Percentiles rank a stretch among this genome's conserved stretches.
Evolutionary conservation across 345 rosid species (phyloP).

Genomic region (Abelmoschus esculentus): DNA sequence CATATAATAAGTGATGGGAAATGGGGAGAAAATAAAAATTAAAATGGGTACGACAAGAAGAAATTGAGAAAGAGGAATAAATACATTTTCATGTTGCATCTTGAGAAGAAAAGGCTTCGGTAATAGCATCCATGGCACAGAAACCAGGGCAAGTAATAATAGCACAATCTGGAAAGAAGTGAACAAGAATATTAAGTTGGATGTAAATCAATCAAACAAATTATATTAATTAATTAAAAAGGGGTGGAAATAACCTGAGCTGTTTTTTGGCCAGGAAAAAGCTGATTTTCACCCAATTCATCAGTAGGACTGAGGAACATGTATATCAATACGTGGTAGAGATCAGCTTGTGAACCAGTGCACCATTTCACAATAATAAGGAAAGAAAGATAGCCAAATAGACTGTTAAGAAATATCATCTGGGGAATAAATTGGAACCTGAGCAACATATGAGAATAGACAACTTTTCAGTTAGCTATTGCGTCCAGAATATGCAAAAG

Average conservation of each 20-base stretch:
- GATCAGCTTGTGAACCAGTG: slow-evolving; percentile 91
- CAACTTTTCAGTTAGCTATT: neutral
- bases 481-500: slow-evolving; percentile 5
- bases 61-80: slow-evolving; percentile 10
- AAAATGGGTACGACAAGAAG: neutral
- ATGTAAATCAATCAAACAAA: neutral
- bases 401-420: slow-evolving; percentile 76
- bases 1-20: slow-evolving; percentile 7
- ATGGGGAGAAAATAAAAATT: neutral
- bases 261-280: slow-evolving; percentile 65
- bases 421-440: slow-evolving; percentile 98
- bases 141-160: slow-evolving; percentile 69
- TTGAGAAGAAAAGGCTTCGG: slow-evolving; percentile 93
- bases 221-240: neutral
- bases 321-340: slow-evolving; percentile 89
- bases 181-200: neutral
- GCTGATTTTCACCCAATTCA: slow-evolving; percentile 84
- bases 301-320: slow-evolving; percentile 95
- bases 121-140: slow-evolving; percentile 96
- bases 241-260: slow-evolving; percentile 49
- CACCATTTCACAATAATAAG: slow-evolving; percentile 83
- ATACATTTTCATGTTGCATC: slow-evolving; percentile 71
- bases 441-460: slow-evolving; percentile 23
- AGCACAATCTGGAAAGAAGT: slow-evolving; percentile 50
- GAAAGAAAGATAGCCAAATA: slow-evolving; percentile 84